These are phyloP conservation scores for Babesia bigemina DNA, from an alignment of 169 alveolate species.

Conservation along the genomic window DNA sequence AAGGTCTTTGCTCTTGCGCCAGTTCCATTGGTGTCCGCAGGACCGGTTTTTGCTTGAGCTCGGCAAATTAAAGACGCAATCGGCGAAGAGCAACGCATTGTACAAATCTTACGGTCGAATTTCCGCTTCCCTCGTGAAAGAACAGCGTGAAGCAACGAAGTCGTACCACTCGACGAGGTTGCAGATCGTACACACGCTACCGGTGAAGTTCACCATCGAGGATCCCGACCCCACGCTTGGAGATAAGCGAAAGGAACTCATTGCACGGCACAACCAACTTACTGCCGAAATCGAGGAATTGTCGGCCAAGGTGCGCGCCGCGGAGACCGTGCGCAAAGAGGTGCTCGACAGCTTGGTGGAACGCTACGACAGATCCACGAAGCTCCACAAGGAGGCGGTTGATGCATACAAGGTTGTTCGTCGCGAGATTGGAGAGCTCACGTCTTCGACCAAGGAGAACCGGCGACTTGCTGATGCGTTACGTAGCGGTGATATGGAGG, in stretches of 20 bases:
- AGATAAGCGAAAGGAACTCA: slow-evolving; percentile 28
- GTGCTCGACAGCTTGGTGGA: slow-evolving; percentile 32
- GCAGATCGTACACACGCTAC: slow-evolving; percentile 58
- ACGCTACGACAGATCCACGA: slow-evolving; percentile 5
- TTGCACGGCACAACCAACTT: slow-evolving; percentile 18
- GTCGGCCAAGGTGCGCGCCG: slow-evolving; percentile 17
- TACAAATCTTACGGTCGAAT: neutral
- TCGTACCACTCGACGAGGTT: slow-evolving; percentile 48
- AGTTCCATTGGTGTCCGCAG: neutral
- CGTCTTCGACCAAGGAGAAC: slow-evolving; percentile 1
- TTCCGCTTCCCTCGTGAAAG: slow-evolving; percentile 36
- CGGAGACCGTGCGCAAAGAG: slow-evolving; percentile 22
- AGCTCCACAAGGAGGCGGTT: slow-evolving; percentile 42
- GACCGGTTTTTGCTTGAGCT: slow-evolving; percentile 13
- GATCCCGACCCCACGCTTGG: slow-evolving; percentile 34
- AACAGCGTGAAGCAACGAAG: slow-evolving; percentile 42
- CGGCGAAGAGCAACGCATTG: neutral
- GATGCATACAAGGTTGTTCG: slow-evolving; percentile 32
- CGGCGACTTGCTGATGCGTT: slow-evolving; percentile 7
- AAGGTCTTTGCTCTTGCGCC: neutral
- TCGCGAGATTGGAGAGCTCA: slow-evolving; percentile 6
- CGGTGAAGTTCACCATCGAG: slow-evolving; percentile 42
- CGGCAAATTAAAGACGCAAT: neutral
- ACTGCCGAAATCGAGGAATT: slow-evolving; percentile 26
- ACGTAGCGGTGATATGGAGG: slow-evolving; percentile 11